phyloP scores from a whole-genome alignment of 2,329 filamentous ascomycete genomes.

The Pestalotiopsis fici region DNA sequence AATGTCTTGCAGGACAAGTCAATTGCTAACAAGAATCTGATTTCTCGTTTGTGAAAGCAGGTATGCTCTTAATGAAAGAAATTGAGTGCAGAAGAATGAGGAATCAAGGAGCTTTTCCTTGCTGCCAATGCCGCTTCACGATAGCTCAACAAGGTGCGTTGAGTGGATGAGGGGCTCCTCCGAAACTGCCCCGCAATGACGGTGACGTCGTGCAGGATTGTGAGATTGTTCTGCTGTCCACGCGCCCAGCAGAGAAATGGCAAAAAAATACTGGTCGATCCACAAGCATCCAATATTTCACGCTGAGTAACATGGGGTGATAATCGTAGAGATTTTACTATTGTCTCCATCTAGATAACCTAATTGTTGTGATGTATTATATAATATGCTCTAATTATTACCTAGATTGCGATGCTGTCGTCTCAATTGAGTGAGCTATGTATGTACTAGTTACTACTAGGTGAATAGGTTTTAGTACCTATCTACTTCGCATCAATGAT shows the following conservation, averaged over 20 bases:
- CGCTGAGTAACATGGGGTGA: neutral
- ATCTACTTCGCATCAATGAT: neutral
- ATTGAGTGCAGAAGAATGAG: neutral
- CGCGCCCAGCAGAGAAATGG: neutral
- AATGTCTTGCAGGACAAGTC: too few species aligned
- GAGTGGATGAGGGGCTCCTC: neutral
- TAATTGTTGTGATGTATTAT: neutral
- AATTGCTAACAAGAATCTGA: neutral
- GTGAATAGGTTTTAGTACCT: too few species aligned
- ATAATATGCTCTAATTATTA: neutral
- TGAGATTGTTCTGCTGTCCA: neutral
- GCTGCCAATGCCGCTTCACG: neutral
- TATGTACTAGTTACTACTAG: too few species aligned
- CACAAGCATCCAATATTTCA: neutral
- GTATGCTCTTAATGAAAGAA: neutral
- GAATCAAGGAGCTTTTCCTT: neutral
- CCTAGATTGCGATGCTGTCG: neutral
- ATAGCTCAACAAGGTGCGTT: neutral
- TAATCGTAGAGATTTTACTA: neutral
- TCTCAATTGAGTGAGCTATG: neutral
- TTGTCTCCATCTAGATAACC: neutral
- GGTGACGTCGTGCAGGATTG: neutral
- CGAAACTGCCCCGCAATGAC: slow-evolving; percentile 4
- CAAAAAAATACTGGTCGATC: neutral
- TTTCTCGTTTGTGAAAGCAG: neutral